Conservation (phyloP, 106 monocot species). For the Xerophyta viscosa region DNA sequence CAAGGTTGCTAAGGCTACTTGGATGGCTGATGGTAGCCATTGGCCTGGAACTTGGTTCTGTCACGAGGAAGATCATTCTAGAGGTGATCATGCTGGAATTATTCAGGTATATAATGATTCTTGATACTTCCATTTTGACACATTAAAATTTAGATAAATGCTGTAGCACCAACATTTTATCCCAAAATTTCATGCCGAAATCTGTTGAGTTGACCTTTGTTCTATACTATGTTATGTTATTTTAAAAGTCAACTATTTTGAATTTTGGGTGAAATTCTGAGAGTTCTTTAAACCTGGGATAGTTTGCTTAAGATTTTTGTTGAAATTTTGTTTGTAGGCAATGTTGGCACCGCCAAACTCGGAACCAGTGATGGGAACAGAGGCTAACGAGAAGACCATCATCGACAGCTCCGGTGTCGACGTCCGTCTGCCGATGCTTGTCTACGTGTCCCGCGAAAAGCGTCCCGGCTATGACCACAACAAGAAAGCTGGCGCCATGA, state of each 20-base stretch:
- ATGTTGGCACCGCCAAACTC: constrained; percentile 87
- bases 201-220: too few relatives aligned
- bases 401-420: constrained; percentile 56
- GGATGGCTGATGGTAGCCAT: constrained; percentile 93
- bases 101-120: constrained; percentile 59
- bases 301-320: too few relatives aligned
- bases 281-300: not conserved
- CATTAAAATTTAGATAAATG: too few relatives aligned
- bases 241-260: not conserved
- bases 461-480: constrained; percentile 95
- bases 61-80: constrained; percentile 45
- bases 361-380: constrained; percentile 51
- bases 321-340: constrained; percentile 27
- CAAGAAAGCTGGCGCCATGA: constrained; percentile 99
- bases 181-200: too few relatives aligned
- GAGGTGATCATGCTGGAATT: constrained; percentile 88
- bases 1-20: constrained; percentile 54
- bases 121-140: too few relatives aligned
- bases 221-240: too few relatives aligned
- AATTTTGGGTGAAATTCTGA: not conserved
- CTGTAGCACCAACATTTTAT: too few relatives aligned
- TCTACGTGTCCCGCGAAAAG: constrained; percentile 90
- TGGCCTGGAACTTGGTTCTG: constrained; percentile 93
- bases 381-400: constrained; percentile 11
- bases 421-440: constrained; percentile 86